A percentile compares a stretch with the other conserved stretches of the same genome.
Conservation (phyloP, 768 basidiomycete genomes). For the Sporobolomyces phaffii region DNA sequence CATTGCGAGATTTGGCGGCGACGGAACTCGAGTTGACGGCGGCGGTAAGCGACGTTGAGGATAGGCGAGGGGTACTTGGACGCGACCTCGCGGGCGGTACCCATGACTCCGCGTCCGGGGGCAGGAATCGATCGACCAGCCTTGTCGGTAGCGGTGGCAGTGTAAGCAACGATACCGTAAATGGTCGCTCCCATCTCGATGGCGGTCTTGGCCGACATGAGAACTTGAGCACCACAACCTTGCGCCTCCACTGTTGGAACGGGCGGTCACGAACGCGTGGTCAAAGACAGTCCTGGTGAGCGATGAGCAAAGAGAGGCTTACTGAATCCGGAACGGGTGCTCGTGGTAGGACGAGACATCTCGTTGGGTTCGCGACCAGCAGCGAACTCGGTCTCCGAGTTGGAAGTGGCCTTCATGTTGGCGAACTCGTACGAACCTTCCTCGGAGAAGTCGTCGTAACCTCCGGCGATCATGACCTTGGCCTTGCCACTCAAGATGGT, state of each 20-base stretch:
- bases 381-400: constrained; percentile 91
- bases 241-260: constrained; percentile 68
- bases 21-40: constrained; percentile 91
- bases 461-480: constrained; percentile 98
- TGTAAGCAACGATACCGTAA: constrained; percentile 77
- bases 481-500: constrained; percentile 91
- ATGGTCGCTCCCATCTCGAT: constrained; percentile 89
- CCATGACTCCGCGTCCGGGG: constrained; percentile 86
- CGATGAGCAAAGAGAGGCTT: constrained; percentile 42
- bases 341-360: constrained; percentile 95
- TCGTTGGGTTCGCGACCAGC: constrained; percentile 99
- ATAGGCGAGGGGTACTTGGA: constrained; percentile 66
- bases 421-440: constrained; percentile 99
- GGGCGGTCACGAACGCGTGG: not conserved
- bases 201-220: constrained; percentile 95
- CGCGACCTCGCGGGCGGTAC: constrained; percentile 77
- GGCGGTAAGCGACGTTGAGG: constrained; percentile 78
- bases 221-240: constrained; percentile 91
- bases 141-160: constrained; percentile 96
- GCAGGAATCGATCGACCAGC: constrained; percentile 97
- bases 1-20: constrained; percentile 91
- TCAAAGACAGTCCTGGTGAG: constrained; percentile 45
- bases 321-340: constrained; percentile 81
- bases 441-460: constrained; percentile 95
- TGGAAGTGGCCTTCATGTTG: constrained; percentile 99